Base-by-base conservation (phyloP, 2,329 filamentous ascomycete genomes). In the Camillea tinctor region DNA sequence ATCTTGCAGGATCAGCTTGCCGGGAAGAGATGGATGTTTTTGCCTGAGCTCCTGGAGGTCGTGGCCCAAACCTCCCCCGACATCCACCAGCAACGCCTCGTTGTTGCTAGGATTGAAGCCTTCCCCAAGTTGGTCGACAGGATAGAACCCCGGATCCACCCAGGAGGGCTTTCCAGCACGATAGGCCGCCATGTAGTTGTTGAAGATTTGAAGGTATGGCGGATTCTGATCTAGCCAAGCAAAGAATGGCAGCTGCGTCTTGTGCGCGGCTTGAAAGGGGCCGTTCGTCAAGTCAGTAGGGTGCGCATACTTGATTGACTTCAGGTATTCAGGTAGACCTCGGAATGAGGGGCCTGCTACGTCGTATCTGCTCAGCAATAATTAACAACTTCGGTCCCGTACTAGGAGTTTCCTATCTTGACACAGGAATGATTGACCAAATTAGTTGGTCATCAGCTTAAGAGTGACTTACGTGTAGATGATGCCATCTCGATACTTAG, bases 11-110 rank as follows among this genome's bases (percentile, higher is more conserved):
- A 78, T 62, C 4, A 77, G 52, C n/a, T 62, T 69, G 0, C 76
- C 76, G 0, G 70, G 72, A 4, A 74, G 50, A 17, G 71, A 56
- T 1, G 70, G 66, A 55, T 73, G 64, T 40, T 64, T 68, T 26
- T 69, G 60, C 9, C 69, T 68, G 26, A 79, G 72, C n/a, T 67
- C 67, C 15, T 60, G 57, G 11, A 77, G 59, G 30, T 78, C 75
- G 57, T 79, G 76, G 0, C 77, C 77, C 49, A 72, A 66, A 50
- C 75, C 77, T 0, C 77, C 77, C 1, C 76, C 77, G 1, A 79
- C 68, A 49, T 79, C 76, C 4, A 79, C 75, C 15, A 78, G 58
- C 8, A 79, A 67, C 4, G 72, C 69, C 0, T 70, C 72, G 6
- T 74, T 69, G 2, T 60, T 55, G 7, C 54, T 62, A 11, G 63